Evolutionary conservation across 257 asterid genomes (phyloP), one percentile per base, ranked within the genome.

Genomic region (Verbascum thapsus): DNA sequence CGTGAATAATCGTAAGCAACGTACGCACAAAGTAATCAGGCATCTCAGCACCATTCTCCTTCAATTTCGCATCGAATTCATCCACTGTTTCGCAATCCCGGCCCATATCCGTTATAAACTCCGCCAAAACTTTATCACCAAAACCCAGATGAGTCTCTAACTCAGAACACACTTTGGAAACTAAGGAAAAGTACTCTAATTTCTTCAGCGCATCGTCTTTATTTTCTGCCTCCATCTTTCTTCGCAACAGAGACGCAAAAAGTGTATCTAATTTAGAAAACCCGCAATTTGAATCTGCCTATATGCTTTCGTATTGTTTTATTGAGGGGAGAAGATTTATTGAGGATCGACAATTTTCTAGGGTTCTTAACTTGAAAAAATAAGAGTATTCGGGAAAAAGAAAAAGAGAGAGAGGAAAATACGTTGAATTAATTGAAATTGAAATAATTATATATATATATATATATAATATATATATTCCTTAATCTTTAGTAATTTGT

Each of bases 21-120:
- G 95, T 88, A 19, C 83, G 78, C 0, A 91, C 95, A 41, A 91
- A 88, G 54, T 91, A 91, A 84, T 91, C 98, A 5, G 96, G 98
- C 81, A 86, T 74, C 53, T 88, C 95, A 0, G 95, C 95, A 13
- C 88, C 96, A 20, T 71, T 78, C 43, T 80, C 78, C 47, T 84
- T 91, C 80, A 91, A 77, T 53, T 81, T 72, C 0, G 45, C 37
- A 61, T 91, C 98, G 42, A 86, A 91, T 40, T 83, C 87, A 7
- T 72, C 84, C 7, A 74, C 83, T 0, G 79, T 75, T 17, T 73
- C 81, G 57, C 92, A 88, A 3, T 70, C 68, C n/a, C 83, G 63
- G 63, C 96, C 98, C 58, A 86, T 47, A 19, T 88, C 92, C 23
- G 88, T 86, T 38, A 91, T 78, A 75, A 81, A 91, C 71, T 91